phyloP scores from a whole-genome alignment of 1,284 basidiomycete species.

The Moniliella sp. region DNA sequence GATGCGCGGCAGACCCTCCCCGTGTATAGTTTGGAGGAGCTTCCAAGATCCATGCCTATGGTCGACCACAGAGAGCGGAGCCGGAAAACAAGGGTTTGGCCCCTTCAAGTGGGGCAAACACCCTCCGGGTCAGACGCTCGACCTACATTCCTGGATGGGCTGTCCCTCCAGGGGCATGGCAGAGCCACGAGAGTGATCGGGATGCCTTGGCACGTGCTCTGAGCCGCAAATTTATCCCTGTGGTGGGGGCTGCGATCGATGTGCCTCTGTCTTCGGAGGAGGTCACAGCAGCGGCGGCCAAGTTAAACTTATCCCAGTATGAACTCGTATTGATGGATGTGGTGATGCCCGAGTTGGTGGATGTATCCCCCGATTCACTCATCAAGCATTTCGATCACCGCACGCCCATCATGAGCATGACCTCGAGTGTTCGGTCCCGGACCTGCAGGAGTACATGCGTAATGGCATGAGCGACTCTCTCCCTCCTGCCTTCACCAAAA shows the following conservation, averaged over 20 bases:
- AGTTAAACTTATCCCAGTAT: conserved; percentile 82
- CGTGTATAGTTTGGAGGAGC: conserved; percentile 6
- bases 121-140: conserved; percentile 30
- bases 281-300: conserved; percentile 75
- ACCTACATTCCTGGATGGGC: conserved; percentile 52
- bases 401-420: conserved; percentile 94
- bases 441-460: conserved; percentile 75
- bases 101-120: neutral
- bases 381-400: conserved; percentile 80
- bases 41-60: conserved; percentile 9
- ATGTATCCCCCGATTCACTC: conserved; percentile 63
- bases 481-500: conserved; percentile 88
- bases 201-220: conserved; percentile 71
- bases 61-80: conserved; percentile 6
- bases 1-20: neutral
- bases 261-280: conserved; percentile 63
- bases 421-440: conserved; percentile 73
- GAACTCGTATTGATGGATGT: conserved; percentile 88
- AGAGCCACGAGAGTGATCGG: conserved; percentile 91
- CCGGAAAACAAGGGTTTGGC: neutral
- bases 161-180: conserved; percentile 43
- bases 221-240: conserved; percentile 75
- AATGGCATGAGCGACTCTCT: conserved; percentile 84
- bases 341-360: conserved; percentile 74
- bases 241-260: conserved; percentile 82